Evolutionary conservation across 768 basidiomycete species (phyloP).

Genomic region (Nidularia pulvinata): DNA sequence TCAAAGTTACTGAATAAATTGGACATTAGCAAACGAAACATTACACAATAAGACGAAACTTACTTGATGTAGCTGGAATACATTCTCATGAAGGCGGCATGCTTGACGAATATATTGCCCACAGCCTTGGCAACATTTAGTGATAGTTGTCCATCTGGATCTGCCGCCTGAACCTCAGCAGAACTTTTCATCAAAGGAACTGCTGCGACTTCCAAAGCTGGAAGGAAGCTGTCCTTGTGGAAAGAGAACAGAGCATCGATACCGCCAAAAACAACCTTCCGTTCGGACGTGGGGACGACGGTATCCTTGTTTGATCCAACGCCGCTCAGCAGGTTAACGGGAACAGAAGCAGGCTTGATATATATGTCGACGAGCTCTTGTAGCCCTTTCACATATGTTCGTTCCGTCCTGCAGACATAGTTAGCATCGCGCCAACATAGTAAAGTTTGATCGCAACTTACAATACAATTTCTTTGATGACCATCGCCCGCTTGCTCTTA

Average conservation of each 20-base stretch:
- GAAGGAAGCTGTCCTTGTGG: conserved; percentile 91
- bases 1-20: conserved; percentile 83
- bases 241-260: conserved; percentile 90
- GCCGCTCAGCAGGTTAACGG: conserved; percentile 69
- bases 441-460: conserved; percentile 36
- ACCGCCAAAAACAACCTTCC: conserved; percentile 91
- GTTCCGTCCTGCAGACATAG: conserved; percentile 70
- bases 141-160: conserved; percentile 75
- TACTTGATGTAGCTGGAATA: conserved; percentile 99
- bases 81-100: conserved; percentile 98
- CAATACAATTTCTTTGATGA: conserved; percentile 92
- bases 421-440: conserved; percentile 10
- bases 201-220: conserved; percentile 82
- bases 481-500: conserved; percentile 76
- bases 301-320: conserved; percentile 81
- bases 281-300: conserved; percentile 80
- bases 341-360: conserved; percentile 78
- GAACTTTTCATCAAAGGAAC: conserved; percentile 59
- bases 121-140: conserved; percentile 76
- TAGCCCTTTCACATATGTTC: conserved; percentile 93
- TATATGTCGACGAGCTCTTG: conserved; percentile 96
- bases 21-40: conserved; percentile 7
- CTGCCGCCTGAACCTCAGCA: conserved; percentile 45
- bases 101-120: conserved; percentile 87
- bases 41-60: conserved; percentile 1